phyloP scores from a whole-genome alignment of 2,329 filamentous ascomycete species.

The Seiridium unicorne region DNA sequence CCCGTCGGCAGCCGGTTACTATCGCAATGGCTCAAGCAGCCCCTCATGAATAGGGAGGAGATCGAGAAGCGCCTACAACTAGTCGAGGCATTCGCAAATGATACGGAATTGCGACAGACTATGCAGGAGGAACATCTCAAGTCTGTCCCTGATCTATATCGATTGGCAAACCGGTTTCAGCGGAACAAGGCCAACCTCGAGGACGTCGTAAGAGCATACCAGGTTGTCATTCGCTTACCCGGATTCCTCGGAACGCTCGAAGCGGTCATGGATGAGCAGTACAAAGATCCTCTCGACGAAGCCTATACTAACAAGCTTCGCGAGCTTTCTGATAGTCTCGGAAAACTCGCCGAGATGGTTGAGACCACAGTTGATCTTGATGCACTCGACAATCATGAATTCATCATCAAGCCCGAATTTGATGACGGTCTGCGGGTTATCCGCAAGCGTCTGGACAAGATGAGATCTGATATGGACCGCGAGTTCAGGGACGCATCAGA shows the following conservation, averaged over 20 bases:
- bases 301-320: slow-evolving; percentile 84
- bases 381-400: slow-evolving; percentile 94
- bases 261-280: slow-evolving; percentile 91
- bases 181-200: slow-evolving; percentile 87
- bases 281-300: slow-evolving; percentile 80
- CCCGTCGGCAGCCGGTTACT: slow-evolving; percentile 86
- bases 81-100: slow-evolving; percentile 90
- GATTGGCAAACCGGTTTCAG: slow-evolving; percentile 92
- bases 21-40: slow-evolving; percentile 97
- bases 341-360: slow-evolving; percentile 93
- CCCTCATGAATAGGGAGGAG: slow-evolving; percentile 84
- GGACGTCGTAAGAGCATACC: slow-evolving; percentile 93
- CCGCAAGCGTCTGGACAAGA: slow-evolving; percentile 82
- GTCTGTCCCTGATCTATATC: slow-evolving; percentile 90
- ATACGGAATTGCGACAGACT: slow-evolving; percentile 89
- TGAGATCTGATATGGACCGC: slow-evolving; percentile 77
- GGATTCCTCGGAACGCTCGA: slow-evolving; percentile 88
- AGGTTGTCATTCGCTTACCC: slow-evolving; percentile 88
- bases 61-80: slow-evolving; percentile 91
- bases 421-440: slow-evolving; percentile 88
- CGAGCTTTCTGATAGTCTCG: slow-evolving; percentile 73
- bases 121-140: slow-evolving; percentile 96
- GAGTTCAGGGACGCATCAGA: slow-evolving; percentile 76
- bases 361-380: slow-evolving; percentile 97
- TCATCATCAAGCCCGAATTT: slow-evolving; percentile 98